Evolutionary conservation across 2,329 filamentous ascomycete genomes (phyloP).

Genomic region (Stachybotrys echinatus): DNA sequence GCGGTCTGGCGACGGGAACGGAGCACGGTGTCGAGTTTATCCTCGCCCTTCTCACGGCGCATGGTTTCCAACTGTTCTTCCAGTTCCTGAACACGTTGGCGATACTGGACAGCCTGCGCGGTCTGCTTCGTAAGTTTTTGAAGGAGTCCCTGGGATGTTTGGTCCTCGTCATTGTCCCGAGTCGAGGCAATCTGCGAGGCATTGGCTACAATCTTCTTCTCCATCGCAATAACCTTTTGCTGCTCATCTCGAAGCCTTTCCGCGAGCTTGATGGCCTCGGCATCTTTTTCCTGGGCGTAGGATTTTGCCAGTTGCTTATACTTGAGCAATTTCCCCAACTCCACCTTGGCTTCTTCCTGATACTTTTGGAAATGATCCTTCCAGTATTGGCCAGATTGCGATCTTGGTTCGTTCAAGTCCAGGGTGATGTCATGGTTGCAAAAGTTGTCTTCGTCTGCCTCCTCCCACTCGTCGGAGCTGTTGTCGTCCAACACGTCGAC

Average conservation of each 20-base stretch:
- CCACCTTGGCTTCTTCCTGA: conserved; percentile 63
- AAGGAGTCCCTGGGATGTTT: conserved; percentile 41
- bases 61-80: conserved; percentile 42
- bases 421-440: conserved; percentile 59
- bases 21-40: conserved; percentile 20
- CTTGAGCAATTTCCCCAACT: conserved; percentile 72
- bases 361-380: conserved; percentile 73
- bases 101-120: conserved; percentile 51
- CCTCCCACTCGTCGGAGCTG: conserved; percentile 48
- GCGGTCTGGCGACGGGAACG: conserved; percentile 29
- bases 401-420: conserved; percentile 68
- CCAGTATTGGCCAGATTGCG: conserved; percentile 74
- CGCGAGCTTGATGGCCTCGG: conserved; percentile 60
- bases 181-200: conserved; percentile 47
- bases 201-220: conserved; percentile 56
- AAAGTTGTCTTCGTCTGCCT: conserved; percentile 35
- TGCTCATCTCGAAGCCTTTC: conserved; percentile 65
- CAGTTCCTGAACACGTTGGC: conserved; percentile 53
- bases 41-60: conserved; percentile 28
- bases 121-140: conserved; percentile 54
- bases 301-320: conserved; percentile 78
- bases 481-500: conserved; percentile 11
- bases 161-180: conserved; percentile 25
- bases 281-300: conserved; percentile 73
- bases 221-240: conserved; percentile 58